A percentile compares a stretch with the other conserved stretches of the same genome.
phyloP scores from a whole-genome alignment of 2,329 filamentous ascomycete genomes.

The Alternaria conjuncta region DNA sequence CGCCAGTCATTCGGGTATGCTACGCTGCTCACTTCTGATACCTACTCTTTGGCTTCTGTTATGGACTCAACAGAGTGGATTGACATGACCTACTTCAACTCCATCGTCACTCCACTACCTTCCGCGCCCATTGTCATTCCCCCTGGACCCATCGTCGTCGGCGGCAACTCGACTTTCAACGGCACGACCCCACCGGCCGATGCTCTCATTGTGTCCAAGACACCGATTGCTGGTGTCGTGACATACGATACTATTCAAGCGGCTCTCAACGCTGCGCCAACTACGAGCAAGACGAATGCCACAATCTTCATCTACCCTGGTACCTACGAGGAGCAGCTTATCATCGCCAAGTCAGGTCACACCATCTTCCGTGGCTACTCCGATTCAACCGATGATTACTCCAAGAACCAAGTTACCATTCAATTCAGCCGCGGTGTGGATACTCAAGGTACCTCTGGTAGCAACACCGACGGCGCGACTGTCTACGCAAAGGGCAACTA shows the following conservation, averaged over 20 bases:
- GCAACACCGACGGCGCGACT: conserved; percentile 49
- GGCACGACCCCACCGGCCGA: conserved; percentile 45
- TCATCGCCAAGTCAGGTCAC: conserved; percentile 48
- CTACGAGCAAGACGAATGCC: conserved; percentile 44
- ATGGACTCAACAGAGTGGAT: conserved; percentile 51
- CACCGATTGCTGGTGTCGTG: conserved; percentile 41
- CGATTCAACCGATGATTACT: conserved; percentile 45
- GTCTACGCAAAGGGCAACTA: conserved; percentile 52
- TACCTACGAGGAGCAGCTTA: conserved; percentile 49
- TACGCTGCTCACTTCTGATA: conserved; percentile 48
- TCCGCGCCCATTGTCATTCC: conserved; percentile 14
- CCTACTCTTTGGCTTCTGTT: conserved; percentile 38
- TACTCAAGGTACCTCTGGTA: conserved; percentile 43
- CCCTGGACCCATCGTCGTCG: conserved; percentile 32
- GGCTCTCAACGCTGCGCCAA: conserved; percentile 46
- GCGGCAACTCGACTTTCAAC: conserved; percentile 34
- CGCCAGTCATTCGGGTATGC: conserved; percentile 43
- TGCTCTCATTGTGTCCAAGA: conserved; percentile 50
- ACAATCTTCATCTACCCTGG: conserved; percentile 53
- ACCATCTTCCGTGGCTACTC: conserved; percentile 52
- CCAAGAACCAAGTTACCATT: conserved; percentile 48
- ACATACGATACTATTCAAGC: conserved; percentile 48
- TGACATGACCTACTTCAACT: conserved; percentile 49
- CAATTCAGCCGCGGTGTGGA: conserved; percentile 46
- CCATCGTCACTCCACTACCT: conserved; percentile 44